Evolutionary conservation across 2,329 filamentous ascomycete genomes (phyloP).

Genomic region (Thelonectria olida): DNA sequence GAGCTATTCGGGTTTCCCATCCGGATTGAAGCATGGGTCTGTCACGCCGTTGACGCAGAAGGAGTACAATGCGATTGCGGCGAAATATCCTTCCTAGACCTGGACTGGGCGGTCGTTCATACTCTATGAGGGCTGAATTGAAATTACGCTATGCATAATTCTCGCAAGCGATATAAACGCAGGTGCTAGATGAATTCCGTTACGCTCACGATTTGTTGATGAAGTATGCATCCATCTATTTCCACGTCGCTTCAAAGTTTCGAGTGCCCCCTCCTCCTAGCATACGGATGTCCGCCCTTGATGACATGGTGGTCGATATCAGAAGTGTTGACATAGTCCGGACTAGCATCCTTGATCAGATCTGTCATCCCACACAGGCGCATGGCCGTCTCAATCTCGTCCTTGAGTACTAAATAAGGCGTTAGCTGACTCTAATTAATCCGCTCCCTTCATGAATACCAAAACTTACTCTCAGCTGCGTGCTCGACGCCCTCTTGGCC

Average conservation of each 20-base stretch:
- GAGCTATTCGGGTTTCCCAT: conserved; percentile 50
- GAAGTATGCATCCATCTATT: too few relatives aligned
- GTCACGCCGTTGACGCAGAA: conserved; percentile 54
- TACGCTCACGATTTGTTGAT: too few relatives aligned
- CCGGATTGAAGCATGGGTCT: conserved; percentile 57
- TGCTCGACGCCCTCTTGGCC: conserved; percentile 66
- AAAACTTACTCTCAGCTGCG: conserved; percentile 59
- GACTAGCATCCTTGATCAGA: conserved; percentile 14
- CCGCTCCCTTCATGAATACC: background rate
- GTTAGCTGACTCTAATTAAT: background rate
- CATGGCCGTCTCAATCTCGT: conserved; percentile 74
- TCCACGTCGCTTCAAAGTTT: background rate
- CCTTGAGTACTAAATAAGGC: conserved; percentile 48
- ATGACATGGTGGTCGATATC: conserved; percentile 7
- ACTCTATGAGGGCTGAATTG: too few relatives aligned
- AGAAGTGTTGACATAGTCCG: conserved; percentile 11
- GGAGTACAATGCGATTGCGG: conserved; percentile 48
- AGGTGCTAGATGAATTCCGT: too few relatives aligned
- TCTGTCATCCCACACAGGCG: conserved; percentile 50
- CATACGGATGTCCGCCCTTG: conserved; percentile 12
- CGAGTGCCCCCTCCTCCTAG: background rate
- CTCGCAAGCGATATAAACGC: too few relatives aligned
- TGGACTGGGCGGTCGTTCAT: too few relatives aligned
- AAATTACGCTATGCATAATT: too few relatives aligned
- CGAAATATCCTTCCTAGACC: conserved; percentile 25